Percentiles rank a stretch among this genome's conserved stretches.
phyloP scores from a whole-genome alignment of 257 asterid species.

The Craterostigma plantagineum region DNA sequence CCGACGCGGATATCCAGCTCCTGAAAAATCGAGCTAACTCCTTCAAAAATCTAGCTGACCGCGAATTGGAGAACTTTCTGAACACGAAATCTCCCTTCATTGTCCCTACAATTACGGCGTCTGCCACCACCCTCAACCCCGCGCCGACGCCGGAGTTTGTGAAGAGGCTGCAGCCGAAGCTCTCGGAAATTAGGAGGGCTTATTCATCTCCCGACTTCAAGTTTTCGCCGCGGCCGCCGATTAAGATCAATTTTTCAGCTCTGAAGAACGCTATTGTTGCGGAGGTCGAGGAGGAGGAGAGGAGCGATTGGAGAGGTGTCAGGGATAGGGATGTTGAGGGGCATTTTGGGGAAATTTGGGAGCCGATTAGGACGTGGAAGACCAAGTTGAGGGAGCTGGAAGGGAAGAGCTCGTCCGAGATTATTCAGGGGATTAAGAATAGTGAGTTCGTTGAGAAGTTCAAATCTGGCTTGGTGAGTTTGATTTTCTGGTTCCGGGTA shows the following conservation, averaged over 20 bases:
- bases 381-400: constrained; percentile 69
- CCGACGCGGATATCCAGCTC: constrained; percentile 81
- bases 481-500: constrained; percentile 5
- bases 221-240: constrained; percentile 36
- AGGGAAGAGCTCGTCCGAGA: constrained; percentile 63
- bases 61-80: constrained; percentile 73
- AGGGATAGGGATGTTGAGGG: constrained; percentile 49
- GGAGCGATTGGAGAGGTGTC: constrained; percentile 23
- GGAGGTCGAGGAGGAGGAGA: constrained; percentile 55
- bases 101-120: constrained; percentile 58
- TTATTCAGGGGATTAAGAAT: constrained; percentile 72
- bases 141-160: constrained; percentile 83
- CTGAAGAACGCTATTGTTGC: constrained; percentile 66
- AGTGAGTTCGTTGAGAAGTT: constrained; percentile 77
- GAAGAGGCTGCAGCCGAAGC: constrained; percentile 63
- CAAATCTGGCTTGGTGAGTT: constrained; percentile 78
- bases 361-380: constrained; percentile 46
- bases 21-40: constrained; percentile 75
- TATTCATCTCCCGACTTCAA: constrained; percentile 82
- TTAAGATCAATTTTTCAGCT: constrained; percentile 56
- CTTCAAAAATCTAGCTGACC: constrained; percentile 58
- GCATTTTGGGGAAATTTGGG: constrained; percentile 72
- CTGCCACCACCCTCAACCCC: constrained; percentile 38
- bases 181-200: constrained; percentile 63
- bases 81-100: constrained; percentile 58